Conservation (phyloP, 805 yeast genomes). For the Scheffersomyces stipitis region DNA sequence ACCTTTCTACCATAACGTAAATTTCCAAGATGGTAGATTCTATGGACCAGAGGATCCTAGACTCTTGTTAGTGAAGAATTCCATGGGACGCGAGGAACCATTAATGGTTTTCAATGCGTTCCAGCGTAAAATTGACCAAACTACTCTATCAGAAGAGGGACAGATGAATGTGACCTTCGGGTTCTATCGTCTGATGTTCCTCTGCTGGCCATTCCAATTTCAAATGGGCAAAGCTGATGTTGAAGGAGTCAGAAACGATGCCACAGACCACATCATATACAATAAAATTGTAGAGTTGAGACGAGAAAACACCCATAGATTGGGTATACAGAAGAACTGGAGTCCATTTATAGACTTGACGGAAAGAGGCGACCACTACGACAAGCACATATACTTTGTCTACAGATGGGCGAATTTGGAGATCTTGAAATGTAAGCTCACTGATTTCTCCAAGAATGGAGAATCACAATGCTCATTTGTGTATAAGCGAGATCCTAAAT, state of each 20-base stretch:
- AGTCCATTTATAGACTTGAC: constrained; percentile 17
- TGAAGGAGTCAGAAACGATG: background rate
- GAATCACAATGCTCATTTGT: constrained; percentile 14
- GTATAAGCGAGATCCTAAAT: constrained; percentile 8
- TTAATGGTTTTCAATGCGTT: constrained; percentile 24
- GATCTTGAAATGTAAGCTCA: constrained; percentile 9
- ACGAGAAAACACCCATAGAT: constrained; percentile 1
- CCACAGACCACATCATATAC: background rate
- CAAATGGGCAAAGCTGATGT: background rate
- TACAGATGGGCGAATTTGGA: constrained; percentile 13
- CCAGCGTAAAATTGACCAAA: constrained; percentile 16
- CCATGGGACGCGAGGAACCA: constrained; percentile 28
- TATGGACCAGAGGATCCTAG: constrained; percentile 33
- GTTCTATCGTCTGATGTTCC: background rate
- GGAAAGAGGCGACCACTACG: constrained; percentile 3
- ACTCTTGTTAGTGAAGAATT: constrained; percentile 19
- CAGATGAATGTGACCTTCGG: constrained; percentile 3
- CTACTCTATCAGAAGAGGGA: constrained; percentile 7
- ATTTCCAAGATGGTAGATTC: constrained; percentile 10
- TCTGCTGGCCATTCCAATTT: background rate
- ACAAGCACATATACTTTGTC: constrained; percentile 11
- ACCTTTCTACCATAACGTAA: constrained; percentile 10
- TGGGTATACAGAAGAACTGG: constrained; percentile 22
- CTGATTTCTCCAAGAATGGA: constrained; percentile 4
- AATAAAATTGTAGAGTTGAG: background rate